These are phyloP conservation scores for Coemansia umbellata DNA, from an alignment of 192 early-diverging fungal genomes.

Conservation along the genomic window DNA sequence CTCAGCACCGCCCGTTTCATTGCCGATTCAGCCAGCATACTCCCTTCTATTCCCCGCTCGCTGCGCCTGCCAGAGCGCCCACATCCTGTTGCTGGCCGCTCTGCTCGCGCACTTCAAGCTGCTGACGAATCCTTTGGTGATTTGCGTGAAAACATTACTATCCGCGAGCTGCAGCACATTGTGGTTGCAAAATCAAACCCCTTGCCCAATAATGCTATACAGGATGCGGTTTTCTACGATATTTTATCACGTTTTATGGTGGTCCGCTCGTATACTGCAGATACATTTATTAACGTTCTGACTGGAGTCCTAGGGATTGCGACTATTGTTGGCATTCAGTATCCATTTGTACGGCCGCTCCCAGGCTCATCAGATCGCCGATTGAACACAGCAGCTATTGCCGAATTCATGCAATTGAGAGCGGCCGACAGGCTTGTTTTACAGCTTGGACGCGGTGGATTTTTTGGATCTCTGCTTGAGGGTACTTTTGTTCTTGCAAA, in stretches of 20 bases:
- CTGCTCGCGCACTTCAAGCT: conserved; percentile 1
- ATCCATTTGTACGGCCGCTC: conserved; percentile 36
- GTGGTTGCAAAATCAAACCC: not conserved
- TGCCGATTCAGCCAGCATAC: conserved; percentile 38
- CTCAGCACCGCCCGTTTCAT: conserved; percentile 50
- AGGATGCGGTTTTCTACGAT: conserved; percentile 44
- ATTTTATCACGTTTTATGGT: conserved; percentile 38
- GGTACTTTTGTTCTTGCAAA: conserved; percentile 11
- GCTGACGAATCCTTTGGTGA: conserved; percentile 19
- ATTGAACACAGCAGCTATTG: not conserved
- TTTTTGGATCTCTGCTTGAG: conserved; percentile 29
- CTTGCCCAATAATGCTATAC: conserved; percentile 1
- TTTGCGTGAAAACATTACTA: not conserved
- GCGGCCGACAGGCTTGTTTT: conserved; percentile 27
- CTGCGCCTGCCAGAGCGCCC: conserved; percentile 23
- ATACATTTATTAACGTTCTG: conserved; percentile 23
- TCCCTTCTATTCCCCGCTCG: conserved; percentile 27
- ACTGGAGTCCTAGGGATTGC: conserved; percentile 26
- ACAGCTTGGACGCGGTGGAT: conserved; percentile 36
- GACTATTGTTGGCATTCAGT: conserved; percentile 23
- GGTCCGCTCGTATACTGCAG: conserved; percentile 37
- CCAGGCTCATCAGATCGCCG: not conserved
- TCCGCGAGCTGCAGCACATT: conserved; percentile 5
- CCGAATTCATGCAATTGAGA: not conserved
- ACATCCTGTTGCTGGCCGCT: not conserved